Percentiles rank a stretch among this genome's conserved stretches.
Evolutionary conservation across 78 protist species (phyloP).

Genomic region (Dictyostelium firmibasis): DNA sequence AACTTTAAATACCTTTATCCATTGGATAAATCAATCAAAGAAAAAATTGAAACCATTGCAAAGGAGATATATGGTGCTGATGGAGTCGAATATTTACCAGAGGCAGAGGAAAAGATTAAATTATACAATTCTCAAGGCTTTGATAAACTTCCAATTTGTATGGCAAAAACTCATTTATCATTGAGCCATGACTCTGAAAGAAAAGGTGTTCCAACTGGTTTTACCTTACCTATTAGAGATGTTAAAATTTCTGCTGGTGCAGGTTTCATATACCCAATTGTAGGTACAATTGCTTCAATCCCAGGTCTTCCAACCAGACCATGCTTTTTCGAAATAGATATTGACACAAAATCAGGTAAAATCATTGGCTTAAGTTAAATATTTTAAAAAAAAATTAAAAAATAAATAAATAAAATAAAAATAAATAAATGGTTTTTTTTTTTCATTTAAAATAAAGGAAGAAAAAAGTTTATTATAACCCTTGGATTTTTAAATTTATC

Average conservation of each 20-base stretch:
- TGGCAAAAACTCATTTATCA: slow-evolving; percentile 98
- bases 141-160: slow-evolving; percentile 95
- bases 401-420: neutral
- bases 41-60: slow-evolving; percentile 91
- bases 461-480: no score
- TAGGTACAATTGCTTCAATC: slow-evolving; percentile 92
- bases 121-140: slow-evolving; percentile 88
- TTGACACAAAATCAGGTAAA: slow-evolving; percentile 87
- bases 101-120: slow-evolving; percentile 88
- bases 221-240: slow-evolving; percentile 93
- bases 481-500: no score
- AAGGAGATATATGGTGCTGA: slow-evolving; percentile 94
- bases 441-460: no score
- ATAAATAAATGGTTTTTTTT: neutral
- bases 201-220: slow-evolving; percentile 95
- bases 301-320: slow-evolving; percentile 98
- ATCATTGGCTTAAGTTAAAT: slow-evolving; percentile 91
- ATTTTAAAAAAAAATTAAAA: neutral
- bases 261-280: slow-evolving; percentile 92
- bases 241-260: slow-evolving; percentile 92
- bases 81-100: slow-evolving; percentile 85
- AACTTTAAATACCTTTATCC: slow-evolving; percentile 92
- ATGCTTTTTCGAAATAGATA: slow-evolving; percentile 92
- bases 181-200: slow-evolving; percentile 90
- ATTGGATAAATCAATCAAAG: slow-evolving; percentile 87